These are phyloP conservation scores for Kwoniella heveanensis DNA, from an alignment of 768 basidiomycete genomes.

Conservation along the genomic window DNA sequence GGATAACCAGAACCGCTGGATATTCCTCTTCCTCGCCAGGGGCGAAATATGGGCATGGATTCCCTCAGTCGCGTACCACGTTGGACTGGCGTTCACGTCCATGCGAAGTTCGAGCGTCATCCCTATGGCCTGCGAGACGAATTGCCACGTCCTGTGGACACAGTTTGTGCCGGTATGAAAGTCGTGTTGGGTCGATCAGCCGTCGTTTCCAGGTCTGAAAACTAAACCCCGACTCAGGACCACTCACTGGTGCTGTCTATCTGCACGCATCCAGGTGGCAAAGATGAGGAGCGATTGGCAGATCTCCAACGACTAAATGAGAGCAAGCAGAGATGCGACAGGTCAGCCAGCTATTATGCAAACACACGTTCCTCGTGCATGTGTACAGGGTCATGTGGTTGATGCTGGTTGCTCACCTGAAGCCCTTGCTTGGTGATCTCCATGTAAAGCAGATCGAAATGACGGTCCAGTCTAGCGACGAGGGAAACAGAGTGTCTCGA, in stretches of 20 bases:
- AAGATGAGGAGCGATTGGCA: slow-evolving; percentile 14
- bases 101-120: slow-evolving; percentile 18
- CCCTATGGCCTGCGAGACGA: slow-evolving; percentile 13
- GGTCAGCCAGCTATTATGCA: no score
- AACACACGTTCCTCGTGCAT: no score
- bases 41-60: slow-evolving; percentile 8
- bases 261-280: slow-evolving; percentile 15
- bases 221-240: neutral
- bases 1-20: slow-evolving; percentile 15
- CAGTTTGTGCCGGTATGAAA: no score
- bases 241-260: slow-evolving; percentile 20
- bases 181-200: no score
- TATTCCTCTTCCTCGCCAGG: slow-evolving; percentile 7
- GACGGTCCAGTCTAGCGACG: slow-evolving; percentile 11
- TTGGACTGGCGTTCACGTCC: slow-evolving; percentile 8
- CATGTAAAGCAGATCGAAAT: slow-evolving; percentile 8
- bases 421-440: slow-evolving; percentile 10
- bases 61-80: slow-evolving; percentile 9
- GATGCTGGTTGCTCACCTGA: slow-evolving; percentile 5
- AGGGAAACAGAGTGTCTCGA: slow-evolving; percentile 15
- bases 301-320: slow-evolving; percentile 8
- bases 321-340: neutral
- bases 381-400: no score
- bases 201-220: no score
- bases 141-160: slow-evolving; percentile 21